phyloP scores from a whole-genome alignment of 441 rosid species.

The Erodium moschatum region DNA sequence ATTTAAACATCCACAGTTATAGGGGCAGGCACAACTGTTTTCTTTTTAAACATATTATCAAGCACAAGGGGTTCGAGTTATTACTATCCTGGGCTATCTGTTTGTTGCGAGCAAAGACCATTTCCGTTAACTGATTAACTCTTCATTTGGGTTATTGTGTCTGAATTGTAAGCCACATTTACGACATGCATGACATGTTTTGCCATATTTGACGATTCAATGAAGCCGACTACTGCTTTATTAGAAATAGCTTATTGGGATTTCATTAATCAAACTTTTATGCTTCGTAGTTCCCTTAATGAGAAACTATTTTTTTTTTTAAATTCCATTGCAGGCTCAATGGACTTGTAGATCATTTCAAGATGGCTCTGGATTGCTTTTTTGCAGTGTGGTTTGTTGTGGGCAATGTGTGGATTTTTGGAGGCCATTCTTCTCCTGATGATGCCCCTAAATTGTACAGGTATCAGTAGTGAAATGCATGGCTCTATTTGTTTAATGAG shows the following conservation, averaged over 20 bases:
- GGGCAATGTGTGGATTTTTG: constrained; percentile 97
- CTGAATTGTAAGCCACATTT: neutral
- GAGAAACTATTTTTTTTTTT: constrained; percentile 13
- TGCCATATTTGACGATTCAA: neutral
- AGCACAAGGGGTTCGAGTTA: neutral
- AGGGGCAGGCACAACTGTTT: neutral
- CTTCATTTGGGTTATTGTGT: neutral
- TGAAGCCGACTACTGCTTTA: too few relatives aligned
- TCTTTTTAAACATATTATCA: neutral
- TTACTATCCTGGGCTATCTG: neutral
- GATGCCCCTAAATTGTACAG: constrained; percentile 98
- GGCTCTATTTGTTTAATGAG: neutral
- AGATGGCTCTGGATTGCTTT: constrained; percentile 91
- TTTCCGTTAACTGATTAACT: neutral
- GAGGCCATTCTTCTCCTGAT: constrained; percentile 77
- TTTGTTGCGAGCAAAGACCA: neutral
- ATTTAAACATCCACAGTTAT: neutral
- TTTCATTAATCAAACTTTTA: neutral
- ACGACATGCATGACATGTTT: neutral
- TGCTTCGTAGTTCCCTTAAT: neutral
- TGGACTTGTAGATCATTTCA: constrained; percentile 62
- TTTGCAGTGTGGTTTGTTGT: constrained; percentile 99
- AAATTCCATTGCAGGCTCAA: constrained; percentile 37
- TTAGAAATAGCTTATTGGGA: too few relatives aligned
- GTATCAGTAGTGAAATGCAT: constrained; percentile 26